Conservation (phyloP, 768 basidiomycete genomes). For the Candolleomyces eurysporus region DNA sequence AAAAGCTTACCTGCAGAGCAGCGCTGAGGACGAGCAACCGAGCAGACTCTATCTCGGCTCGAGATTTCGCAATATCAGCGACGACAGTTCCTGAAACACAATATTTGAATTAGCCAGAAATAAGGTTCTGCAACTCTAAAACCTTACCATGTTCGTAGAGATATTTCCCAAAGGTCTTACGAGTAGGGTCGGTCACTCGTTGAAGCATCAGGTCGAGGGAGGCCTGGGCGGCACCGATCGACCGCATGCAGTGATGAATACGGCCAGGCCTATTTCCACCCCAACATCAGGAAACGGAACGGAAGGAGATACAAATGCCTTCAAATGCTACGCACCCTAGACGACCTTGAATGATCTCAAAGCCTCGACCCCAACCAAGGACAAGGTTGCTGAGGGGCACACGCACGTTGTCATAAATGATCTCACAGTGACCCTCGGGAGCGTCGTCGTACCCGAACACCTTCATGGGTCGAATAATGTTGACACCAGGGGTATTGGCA, state of each 20-base stretch:
- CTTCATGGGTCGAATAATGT: conserved; percentile 86
- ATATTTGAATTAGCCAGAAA: neutral
- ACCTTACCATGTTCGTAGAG: conserved; percentile 83
- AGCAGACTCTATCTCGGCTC: conserved; percentile 90
- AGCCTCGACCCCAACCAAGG: conserved; percentile 92
- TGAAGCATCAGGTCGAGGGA: conserved; percentile 87
- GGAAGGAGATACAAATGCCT: neutral
- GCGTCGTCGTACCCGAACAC: conserved; percentile 96
- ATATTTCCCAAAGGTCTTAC: conserved; percentile 93
- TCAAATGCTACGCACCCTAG: conserved; percentile 57
- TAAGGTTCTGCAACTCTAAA: neutral
- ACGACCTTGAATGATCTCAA: conserved; percentile 97
- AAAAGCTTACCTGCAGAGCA: conserved; percentile 66
- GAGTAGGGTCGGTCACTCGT: conserved; percentile 86
- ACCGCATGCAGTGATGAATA: conserved; percentile 97
- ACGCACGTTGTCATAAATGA: conserved; percentile 91
- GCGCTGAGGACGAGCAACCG: conserved; percentile 90
- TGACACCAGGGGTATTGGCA: conserved; percentile 81
- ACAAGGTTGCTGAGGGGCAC: conserved; percentile 83
- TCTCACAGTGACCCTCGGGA: conserved; percentile 95
- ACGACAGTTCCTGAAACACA: conserved; percentile 69
- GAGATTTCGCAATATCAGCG: conserved; percentile 86
- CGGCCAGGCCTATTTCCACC: conserved; percentile 71
- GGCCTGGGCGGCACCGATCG: conserved; percentile 83
- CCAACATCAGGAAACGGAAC: neutral